Evolutionary conservation across 2,329 filamentous ascomycete genomes (phyloP), one percentile per base, ranked within the genome.

Genomic region (Fusarium veterinarium): DNA sequence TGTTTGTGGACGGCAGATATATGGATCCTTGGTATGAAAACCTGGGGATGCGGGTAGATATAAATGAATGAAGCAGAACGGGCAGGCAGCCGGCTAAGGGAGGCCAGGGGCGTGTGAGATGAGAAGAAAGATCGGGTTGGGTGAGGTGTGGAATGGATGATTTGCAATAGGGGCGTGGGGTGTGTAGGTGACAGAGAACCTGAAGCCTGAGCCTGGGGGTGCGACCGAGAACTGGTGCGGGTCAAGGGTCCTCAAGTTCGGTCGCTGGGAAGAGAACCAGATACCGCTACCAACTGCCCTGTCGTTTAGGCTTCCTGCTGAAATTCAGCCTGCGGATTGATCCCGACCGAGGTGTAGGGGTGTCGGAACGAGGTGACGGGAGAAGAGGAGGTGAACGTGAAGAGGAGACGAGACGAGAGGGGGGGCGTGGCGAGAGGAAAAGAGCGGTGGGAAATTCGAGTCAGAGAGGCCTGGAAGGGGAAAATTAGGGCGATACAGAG

Each of bases 21-120:
- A 69, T 64, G 60, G 67, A 70, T 60, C 59, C 61, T 68, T 59
- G 44, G 60, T 61, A 69, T 13, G 40, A 49, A 62, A 72, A 71
- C 69, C 75, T 64, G 75, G 75, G 75, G 75, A 77, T 67, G 69
- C 46, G 74, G 74, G 67, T 74, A 64, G 67, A 73, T 77, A 77
- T 77, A 77, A 75, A 77, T 75, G 73, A 75, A 68, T 67, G 64
- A 67, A 67, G 75, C 75, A 70, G 70, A 51, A 66, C 61, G 51
- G 68, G 72, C 74, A 75, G 75, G 75, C 74, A 76, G 71, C 64
- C 71, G 58, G 69, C 60, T 63, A 57, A 73, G 70, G 69, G 71
- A 76, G 74, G 71, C 72, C 68, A 57, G 37, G 61, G 74, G 73
- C 66, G 70, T 61, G 74, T 69, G 41, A 40, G 65, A 70, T 69